Conservation (phyloP, 495 filamentous ascomycete species). For the Neurospora tetrasperma region DNA sequence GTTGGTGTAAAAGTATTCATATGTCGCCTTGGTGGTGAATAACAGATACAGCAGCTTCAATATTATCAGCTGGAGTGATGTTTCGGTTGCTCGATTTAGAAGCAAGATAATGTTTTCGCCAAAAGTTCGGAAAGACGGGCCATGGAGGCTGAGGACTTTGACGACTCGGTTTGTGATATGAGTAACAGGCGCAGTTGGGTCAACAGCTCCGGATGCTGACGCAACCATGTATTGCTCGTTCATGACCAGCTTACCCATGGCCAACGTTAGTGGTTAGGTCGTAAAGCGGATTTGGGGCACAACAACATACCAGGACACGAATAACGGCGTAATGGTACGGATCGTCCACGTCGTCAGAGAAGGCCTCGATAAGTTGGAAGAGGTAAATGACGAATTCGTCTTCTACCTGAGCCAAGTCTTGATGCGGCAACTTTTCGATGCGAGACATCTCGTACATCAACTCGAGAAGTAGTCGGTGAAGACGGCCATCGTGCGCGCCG, state of each 20-base stretch:
- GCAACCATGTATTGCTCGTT: slow-evolving; percentile 98
- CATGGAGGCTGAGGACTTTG: slow-evolving; percentile 72
- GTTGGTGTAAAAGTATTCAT: slow-evolving; percentile 98
- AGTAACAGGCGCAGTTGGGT: slow-evolving; percentile 34
- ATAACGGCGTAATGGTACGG: slow-evolving; percentile 96
- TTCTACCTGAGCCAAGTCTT: slow-evolving; percentile 72
- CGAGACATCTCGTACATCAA: slow-evolving; percentile 95
- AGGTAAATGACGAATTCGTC: slow-evolving; percentile 78
- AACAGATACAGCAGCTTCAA: slow-evolving; percentile 91
- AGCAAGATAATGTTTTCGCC: slow-evolving; percentile 96
- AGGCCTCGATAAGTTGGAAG: slow-evolving; percentile 78
- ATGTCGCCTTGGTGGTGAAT: slow-evolving; percentile 81
- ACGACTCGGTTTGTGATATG: slow-evolving; percentile 87
- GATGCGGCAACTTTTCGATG: slow-evolving; percentile 67
- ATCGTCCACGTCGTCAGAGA: slow-evolving; percentile 83
- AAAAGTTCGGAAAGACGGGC: slow-evolving; percentile 79
- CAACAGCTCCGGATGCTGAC: slow-evolving; percentile 45
- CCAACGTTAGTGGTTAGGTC: background rate
- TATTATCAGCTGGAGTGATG: slow-evolving; percentile 84
- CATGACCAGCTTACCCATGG: slow-evolving; percentile 60
- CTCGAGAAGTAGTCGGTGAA: slow-evolving; percentile 78
- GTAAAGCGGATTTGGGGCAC: background rate
- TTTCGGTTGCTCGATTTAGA: slow-evolving; percentile 91
- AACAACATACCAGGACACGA: slow-evolving; percentile 63
- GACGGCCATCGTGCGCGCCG: slow-evolving; percentile 50